Evolutionary conservation across 352 stramenopile genomes (phyloP).

Genomic region (Phytopythium delawarense): DNA sequence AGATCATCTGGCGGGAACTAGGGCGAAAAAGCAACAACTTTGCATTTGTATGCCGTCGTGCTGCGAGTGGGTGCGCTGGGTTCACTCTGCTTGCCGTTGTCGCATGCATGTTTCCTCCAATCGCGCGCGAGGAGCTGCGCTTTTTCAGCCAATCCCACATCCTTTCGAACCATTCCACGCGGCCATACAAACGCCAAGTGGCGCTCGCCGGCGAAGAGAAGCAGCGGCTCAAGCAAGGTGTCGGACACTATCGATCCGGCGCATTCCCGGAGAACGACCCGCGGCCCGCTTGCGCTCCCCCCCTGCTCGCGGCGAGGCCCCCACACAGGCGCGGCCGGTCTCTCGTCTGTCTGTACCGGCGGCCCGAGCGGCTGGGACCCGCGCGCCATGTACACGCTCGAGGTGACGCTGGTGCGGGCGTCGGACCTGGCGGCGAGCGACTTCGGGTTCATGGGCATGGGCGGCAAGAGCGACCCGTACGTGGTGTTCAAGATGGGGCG

Average conservation of each 20-base stretch:
- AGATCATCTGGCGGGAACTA: too few relatives aligned
- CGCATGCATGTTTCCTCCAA: not conserved
- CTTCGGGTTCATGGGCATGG: conserved; percentile 65
- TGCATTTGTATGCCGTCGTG: too few relatives aligned
- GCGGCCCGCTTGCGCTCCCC: too few relatives aligned
- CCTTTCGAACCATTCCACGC: not conserved
- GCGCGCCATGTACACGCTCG: conserved; percentile 50
- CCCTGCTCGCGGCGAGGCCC: not conserved
- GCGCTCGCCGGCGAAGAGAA: not conserved
- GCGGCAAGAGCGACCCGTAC: conserved; percentile 76
- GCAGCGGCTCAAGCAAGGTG: not conserved
- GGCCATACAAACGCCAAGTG: not conserved
- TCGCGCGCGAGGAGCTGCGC: not conserved
- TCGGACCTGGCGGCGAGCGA: conserved; percentile 50
- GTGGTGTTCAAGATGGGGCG: conserved; percentile 55
- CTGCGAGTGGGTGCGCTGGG: conserved; percentile 3
- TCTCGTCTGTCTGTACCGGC: not conserved
- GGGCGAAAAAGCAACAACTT: too few relatives aligned
- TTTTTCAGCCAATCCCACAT: conserved; percentile 3
- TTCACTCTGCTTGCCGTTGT: not conserved
- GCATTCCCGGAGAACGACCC: not conserved
- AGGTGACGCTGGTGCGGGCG: conserved; percentile 49
- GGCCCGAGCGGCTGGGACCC: not conserved
- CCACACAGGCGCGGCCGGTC: too few relatives aligned
- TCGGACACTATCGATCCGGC: not conserved